Percentiles rank a stretch among this genome's conserved stretches.
Evolutionary conservation across 495 filamentous ascomycete genomes (phyloP).

Genomic region (Lasiosphaeris hirsuta): DNA sequence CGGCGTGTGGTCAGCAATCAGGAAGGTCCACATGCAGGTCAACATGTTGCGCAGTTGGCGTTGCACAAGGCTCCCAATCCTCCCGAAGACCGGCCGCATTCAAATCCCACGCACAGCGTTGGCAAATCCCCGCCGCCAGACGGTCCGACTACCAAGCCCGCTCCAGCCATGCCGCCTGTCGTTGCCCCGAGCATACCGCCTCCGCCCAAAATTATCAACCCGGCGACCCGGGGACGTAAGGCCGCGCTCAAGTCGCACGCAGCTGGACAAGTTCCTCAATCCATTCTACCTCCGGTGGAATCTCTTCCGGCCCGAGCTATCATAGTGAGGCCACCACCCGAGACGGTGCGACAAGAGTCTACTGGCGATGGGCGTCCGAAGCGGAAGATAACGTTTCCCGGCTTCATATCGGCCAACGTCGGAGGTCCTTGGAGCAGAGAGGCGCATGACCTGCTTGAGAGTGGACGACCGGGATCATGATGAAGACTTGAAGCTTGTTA

Average conservation of each 20-base stretch:
- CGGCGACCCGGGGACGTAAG: slow-evolving; percentile 49
- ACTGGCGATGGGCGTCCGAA: slow-evolving; percentile 22
- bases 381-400: slow-evolving; percentile 30
- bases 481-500: neutral
- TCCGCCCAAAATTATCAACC: slow-evolving; percentile 33
- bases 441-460: slow-evolving; percentile 48
- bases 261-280: slow-evolving; percentile 41
- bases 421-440: slow-evolving; percentile 54
- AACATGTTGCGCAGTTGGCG: slow-evolving; percentile 1
- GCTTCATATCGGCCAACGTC: slow-evolving; percentile 38
- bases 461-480: slow-evolving; percentile 33
- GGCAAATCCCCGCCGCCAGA: no score
- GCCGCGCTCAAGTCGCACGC: slow-evolving; percentile 47
- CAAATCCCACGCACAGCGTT: neutral
- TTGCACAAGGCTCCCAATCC: neutral
- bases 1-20: no score
- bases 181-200: neutral
- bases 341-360: slow-evolving; percentile 4
- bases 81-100: neutral
- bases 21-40: neutral
- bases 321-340: slow-evolving; percentile 5
- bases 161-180: neutral
- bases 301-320: slow-evolving; percentile 4
- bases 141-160: neutral
- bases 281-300: slow-evolving; percentile 33